Conservation (phyloP, 768 basidiomycete genomes). For the Lactifluus volemus region DNA sequence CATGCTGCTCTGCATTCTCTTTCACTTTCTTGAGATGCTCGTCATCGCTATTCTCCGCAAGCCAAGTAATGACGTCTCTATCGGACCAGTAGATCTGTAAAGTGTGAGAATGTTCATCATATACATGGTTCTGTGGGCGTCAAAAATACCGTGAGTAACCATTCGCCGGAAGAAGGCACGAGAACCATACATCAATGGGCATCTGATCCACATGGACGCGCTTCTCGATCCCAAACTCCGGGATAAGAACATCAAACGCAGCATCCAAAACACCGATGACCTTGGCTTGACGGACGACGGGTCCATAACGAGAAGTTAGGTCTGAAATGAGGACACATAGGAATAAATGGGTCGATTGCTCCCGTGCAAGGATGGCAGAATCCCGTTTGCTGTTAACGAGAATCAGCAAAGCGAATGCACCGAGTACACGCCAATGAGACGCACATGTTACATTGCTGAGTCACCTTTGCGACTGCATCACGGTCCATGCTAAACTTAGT, state of each 20-base stretch:
- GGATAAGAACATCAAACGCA: constrained; percentile 92
- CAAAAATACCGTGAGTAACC: background rate
- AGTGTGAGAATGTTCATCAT: constrained; percentile 89
- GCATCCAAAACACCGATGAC: constrained; percentile 96
- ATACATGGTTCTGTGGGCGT: constrained; percentile 72
- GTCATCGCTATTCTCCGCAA: constrained; percentile 93
- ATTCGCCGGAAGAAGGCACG: background rate
- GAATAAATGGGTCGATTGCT: constrained; percentile 93
- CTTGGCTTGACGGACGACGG: constrained; percentile 90
- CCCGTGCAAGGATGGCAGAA: constrained; percentile 86
- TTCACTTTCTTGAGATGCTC: constrained; percentile 93
- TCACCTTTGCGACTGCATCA: constrained; percentile 94
- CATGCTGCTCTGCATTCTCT: constrained; percentile 85
- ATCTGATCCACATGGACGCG: constrained; percentile 98
- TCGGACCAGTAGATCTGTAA: constrained; percentile 96
- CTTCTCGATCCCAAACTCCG: constrained; percentile 98
- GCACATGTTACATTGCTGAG: constrained; percentile 96
- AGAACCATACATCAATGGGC: constrained; percentile 78
- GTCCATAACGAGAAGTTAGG: constrained; percentile 89
- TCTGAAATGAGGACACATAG: constrained; percentile 92
- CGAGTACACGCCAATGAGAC: constrained; percentile 22
- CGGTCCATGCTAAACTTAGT: constrained; percentile 95
- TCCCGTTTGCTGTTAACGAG: constrained; percentile 64
- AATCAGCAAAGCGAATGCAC: background rate
- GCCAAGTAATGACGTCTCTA: constrained; percentile 89